Evolutionary conservation across 768 basidiomycete genomes (phyloP).

Genomic region (Sarcodon aspratus): DNA sequence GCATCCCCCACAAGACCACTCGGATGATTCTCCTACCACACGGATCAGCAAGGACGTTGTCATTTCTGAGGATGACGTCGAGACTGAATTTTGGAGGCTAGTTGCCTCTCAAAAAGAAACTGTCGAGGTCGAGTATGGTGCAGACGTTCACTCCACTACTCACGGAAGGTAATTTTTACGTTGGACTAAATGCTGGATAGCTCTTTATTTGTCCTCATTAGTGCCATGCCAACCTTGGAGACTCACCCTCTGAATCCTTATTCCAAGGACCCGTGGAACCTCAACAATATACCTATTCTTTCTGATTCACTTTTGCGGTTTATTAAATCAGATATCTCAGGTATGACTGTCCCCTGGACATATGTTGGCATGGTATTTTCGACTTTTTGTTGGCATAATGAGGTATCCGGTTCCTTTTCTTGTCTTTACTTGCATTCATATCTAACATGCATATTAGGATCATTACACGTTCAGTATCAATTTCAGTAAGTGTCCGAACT

Average conservation of each 20-base stretch:
- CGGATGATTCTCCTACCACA: slow-evolving; percentile 36
- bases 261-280: slow-evolving; percentile 90
- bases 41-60: slow-evolving; percentile 40
- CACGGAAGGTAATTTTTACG: slow-evolving; percentile 73
- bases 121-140: slow-evolving; percentile 98
- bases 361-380: slow-evolving; percentile 99
- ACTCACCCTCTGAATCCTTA: slow-evolving; percentile 83
- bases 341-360: slow-evolving; percentile 99
- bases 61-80: slow-evolving; percentile 87
- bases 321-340: slow-evolving; percentile 98
- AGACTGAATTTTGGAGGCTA: slow-evolving; percentile 94
- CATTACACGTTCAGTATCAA: slow-evolving; percentile 97
- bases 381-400: slow-evolving; percentile 99
- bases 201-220: slow-evolving; percentile 18
- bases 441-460: slow-evolving; percentile 40
- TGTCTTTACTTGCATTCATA: background rate
- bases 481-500: slow-evolving; percentile 51
- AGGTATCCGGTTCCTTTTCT: slow-evolving; percentile 31
- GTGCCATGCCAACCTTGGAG: slow-evolving; percentile 93
- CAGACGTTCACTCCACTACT: slow-evolving; percentile 94
- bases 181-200: slow-evolving; percentile 1
- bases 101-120: slow-evolving; percentile 85
- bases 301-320: slow-evolving; percentile 88
- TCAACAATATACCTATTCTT: slow-evolving; percentile 94
- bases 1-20: slow-evolving; percentile 42